These are phyloP conservation scores for Pythium myriotylum DNA, from an alignment of 352 stramenopile species.

Conservation along the genomic window DNA sequence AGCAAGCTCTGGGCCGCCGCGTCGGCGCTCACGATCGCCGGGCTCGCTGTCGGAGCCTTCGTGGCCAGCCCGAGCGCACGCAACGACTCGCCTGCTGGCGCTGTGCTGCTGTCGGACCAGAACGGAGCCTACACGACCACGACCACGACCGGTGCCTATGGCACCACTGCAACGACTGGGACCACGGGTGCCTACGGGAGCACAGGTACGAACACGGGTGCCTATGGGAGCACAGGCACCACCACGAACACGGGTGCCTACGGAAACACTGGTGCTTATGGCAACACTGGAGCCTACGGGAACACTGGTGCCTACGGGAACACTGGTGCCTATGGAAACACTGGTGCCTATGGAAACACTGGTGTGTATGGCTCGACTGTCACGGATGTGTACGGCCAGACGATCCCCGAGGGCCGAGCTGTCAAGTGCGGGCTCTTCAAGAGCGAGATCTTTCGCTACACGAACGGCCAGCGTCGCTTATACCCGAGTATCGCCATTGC, in stretches of 20 bases:
- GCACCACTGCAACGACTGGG: too few species aligned
- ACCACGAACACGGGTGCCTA: neutral
- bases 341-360: too few species aligned
- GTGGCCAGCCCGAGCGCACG: neutral
- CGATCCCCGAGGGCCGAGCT: conserved; percentile 10
- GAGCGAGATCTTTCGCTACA: conserved; percentile 2
- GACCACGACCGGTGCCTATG: neutral
- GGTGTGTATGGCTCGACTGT: neutral
- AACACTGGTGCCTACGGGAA: neutral
- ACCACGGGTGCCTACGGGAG: neutral
- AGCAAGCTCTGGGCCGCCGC: conserved; percentile 4
- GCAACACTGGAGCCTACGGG: neutral
- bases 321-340: too few species aligned
- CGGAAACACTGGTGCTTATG: neutral
- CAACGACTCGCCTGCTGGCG: neutral
- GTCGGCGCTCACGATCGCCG: conserved; percentile 3
- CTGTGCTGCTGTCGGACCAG: conserved; percentile 3
- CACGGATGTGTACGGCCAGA: neutral
- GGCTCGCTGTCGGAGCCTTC: conserved; percentile 5
- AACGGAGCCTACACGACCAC: neutral
- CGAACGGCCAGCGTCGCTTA: conserved; percentile 10
- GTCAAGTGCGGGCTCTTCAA: conserved; percentile 8
- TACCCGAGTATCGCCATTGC: conserved; percentile 13
- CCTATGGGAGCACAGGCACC: neutral
- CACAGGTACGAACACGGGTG: too few species aligned